Evolutionary conservation across 202 grass and related monocot genomes (phyloP), one percentile per base, ranked within the genome.

Genomic region (Zizania palustris): DNA sequence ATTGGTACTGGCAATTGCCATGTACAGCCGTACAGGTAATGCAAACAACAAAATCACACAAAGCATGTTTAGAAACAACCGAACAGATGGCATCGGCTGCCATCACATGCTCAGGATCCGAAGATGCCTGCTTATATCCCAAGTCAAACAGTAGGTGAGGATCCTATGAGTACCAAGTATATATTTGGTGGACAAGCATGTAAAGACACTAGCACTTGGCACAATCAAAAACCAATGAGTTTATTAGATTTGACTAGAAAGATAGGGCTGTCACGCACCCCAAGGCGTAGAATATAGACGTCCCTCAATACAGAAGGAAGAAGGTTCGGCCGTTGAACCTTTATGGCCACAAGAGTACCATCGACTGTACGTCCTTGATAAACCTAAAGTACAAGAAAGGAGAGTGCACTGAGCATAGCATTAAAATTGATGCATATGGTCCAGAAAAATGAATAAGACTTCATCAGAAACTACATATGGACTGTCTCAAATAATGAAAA

Each of bases 261-360:
- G 19, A 54, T 13, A 65, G n/a, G 33, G 6, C 0, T 6, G 3
- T 39, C 86, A 88, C 88, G 37, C 14, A 97, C 95, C 88, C 91
- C 95, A 61, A 97, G 86, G 43, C 87, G 91, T 68, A 98, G 77
- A 78, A 98, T 90, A 78, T 98, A 98, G 64, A 92, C 85, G 75
- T 98, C 95, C 71, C 87, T 88, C 78, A 88, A 48, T 72, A 98
- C 91, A 65, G 70, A 81, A 76, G 81, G 95, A 83, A 98, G 85
- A 82, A 98, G 86, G 62, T 94, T 87, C 3, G 91, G 91, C 35
- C 85, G 82, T 62, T 98, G 95, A 64, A 98, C 95, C 70, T 98
- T 98, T 86, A 98, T 79, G 50, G 95, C 95, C 48, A 98, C 91
- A 85, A 90, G 63, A 83, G 56, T 64, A 69, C 89, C 91, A 81